Evolutionary conservation across 2,329 filamentous ascomycete genomes (phyloP).

Genomic region (Diplodia sapinea): DNA sequence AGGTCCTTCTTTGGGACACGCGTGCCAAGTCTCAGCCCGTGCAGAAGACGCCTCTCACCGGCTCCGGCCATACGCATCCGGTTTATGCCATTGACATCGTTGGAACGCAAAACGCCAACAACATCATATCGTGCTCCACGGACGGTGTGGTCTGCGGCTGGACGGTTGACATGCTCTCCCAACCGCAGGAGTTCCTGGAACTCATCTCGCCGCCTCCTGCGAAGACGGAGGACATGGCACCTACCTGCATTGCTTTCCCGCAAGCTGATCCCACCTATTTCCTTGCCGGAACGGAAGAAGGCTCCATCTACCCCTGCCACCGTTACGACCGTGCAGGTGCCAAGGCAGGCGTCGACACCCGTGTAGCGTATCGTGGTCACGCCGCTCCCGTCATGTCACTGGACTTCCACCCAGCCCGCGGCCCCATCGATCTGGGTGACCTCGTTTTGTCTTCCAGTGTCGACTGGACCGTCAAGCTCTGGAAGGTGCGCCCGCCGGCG

Average conservation of each 20-base stretch:
- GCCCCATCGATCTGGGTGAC: conserved; percentile 92
- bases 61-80: conserved; percentile 93
- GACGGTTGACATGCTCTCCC: conserved; percentile 97
- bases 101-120: conserved; percentile 97
- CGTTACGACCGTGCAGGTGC: conserved; percentile 96
- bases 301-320: conserved; percentile 94
- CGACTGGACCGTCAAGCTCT: conserved; percentile 97
- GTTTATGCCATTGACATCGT: conserved; percentile 96
- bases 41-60: conserved; percentile 93
- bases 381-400: conserved; percentile 94
- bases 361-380: conserved; percentile 87
- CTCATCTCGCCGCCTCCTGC: conserved; percentile 79
- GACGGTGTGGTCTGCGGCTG: conserved; percentile 96
- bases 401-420: conserved; percentile 90
- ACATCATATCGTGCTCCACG: conserved; percentile 95
- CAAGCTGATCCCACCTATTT: conserved; percentile 97
- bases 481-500: conserved; percentile 86
- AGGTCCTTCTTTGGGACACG: conserved; percentile 96
- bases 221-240: conserved; percentile 90
- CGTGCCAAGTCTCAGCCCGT: conserved; percentile 82
- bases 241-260: conserved; percentile 93
- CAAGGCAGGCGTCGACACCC: conserved; percentile 91
- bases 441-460: conserved; percentile 89
- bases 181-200: conserved; percentile 92
- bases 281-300: conserved; percentile 95